These are phyloP conservation scores for Apostasia ramifera DNA, from an alignment of 106 monocot species.

Conservation along the genomic window DNA sequence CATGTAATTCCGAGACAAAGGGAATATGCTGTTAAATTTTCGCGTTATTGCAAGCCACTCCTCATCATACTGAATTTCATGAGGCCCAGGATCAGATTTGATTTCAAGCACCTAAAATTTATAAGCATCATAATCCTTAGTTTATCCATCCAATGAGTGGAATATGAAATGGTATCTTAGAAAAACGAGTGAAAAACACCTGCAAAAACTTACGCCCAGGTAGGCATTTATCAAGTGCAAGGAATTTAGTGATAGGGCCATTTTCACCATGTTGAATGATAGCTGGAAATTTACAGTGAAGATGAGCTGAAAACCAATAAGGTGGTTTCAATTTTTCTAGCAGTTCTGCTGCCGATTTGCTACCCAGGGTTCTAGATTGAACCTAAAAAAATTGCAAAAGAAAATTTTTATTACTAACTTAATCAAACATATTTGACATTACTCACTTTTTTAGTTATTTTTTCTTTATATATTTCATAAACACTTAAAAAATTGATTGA, in stretches of 20 bases:
- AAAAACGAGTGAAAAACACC: constrained; percentile 24
- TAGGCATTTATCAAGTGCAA: constrained; percentile 96
- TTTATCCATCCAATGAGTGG: neutral
- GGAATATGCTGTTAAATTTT: constrained; percentile 60
- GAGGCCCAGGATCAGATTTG: constrained; percentile 67
- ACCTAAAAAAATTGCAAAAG: constrained; percentile 38
- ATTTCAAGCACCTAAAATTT: constrained; percentile 71
- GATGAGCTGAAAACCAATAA: constrained; percentile 94
- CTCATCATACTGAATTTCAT: constrained; percentile 82
- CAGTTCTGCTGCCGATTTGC: constrained; percentile 68
- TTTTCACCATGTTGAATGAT: constrained; percentile 67
- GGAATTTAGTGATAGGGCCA: constrained; percentile 83
- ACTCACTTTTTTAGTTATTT: no score
- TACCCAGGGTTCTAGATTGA: constrained; percentile 63
- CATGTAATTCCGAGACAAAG: constrained; percentile 36
- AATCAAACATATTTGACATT: no score
- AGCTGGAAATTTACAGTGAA: constrained; percentile 92
- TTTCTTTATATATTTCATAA: no score
- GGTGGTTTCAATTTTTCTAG: constrained; percentile 66
- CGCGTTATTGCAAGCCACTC: constrained; percentile 92
- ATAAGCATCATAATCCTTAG: neutral
- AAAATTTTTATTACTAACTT: neutral
- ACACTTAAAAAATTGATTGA: no score
- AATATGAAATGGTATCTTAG: neutral
- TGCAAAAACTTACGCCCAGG: constrained; percentile 66